These are phyloP conservation scores for Rhytidhysteron rufulum DNA, from an alignment of 2,329 filamentous ascomycete species.

Conservation along the genomic window DNA sequence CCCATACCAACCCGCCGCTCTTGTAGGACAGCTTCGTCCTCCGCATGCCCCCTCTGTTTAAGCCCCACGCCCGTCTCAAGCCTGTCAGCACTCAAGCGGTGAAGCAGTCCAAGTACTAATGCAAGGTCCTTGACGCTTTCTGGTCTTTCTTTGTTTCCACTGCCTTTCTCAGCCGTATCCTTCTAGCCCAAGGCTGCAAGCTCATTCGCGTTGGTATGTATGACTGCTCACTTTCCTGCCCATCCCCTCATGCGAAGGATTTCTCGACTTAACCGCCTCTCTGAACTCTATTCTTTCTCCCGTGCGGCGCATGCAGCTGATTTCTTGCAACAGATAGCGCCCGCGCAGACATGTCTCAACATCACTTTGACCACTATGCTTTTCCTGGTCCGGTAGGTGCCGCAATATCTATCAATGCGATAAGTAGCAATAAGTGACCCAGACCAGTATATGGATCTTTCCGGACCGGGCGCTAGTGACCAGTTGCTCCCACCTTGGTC, in stretches of 20 bases:
- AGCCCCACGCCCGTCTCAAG: conserved; percentile 13
- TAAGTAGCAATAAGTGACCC: not conserved
- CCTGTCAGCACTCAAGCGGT: conserved; percentile 28
- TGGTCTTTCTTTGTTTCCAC: conserved; percentile 15
- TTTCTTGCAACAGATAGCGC: not conserved
- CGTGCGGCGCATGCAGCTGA: conserved; percentile 1
- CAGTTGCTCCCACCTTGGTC: not conserved
- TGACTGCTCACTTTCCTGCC: not conserved
- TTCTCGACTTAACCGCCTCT: not conserved
- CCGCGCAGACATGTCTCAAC: conserved; percentile 1
- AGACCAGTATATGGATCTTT: not conserved
- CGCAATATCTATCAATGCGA: not conserved
- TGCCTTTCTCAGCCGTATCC: conserved; percentile 13
- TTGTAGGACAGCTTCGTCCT: no score
- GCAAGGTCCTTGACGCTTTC: conserved; percentile 23
- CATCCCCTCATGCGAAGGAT: not conserved
- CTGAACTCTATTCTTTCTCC: not conserved
- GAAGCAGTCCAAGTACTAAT: conserved; percentile 28
- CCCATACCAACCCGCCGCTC: no score
- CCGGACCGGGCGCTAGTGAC: not conserved
- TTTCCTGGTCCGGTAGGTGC: not conserved
- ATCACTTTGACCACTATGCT: not conserved
- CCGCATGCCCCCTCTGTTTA: conserved; percentile 7
- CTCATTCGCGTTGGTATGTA: conserved; percentile 4
- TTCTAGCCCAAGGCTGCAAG: conserved; percentile 30